Conservation (phyloP, 1,284 basidiomycete genomes). For the Microbotryum silenes-acaulis region DNA sequence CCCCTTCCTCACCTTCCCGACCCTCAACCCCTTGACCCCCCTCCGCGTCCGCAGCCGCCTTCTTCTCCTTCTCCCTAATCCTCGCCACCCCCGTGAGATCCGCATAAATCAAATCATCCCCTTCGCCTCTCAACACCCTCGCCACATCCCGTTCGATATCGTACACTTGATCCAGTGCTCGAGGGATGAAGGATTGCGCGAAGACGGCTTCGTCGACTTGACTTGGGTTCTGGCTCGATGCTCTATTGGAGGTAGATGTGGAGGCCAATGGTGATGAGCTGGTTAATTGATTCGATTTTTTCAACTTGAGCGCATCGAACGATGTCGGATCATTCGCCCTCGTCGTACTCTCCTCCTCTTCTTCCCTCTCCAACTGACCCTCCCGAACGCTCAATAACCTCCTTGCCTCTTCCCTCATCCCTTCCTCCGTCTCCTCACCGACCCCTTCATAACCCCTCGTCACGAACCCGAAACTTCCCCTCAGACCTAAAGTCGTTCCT, state of each 20-base stretch:
- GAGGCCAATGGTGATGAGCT: not conserved
- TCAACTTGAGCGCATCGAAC: too few species aligned
- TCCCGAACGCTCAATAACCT: constrained; percentile 15
- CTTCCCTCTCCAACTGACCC: constrained; percentile 15
- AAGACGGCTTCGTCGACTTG: constrained; percentile 76
- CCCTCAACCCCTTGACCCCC: constrained; percentile 20
- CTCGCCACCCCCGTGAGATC: constrained; percentile 67
- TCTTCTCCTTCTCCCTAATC: constrained; percentile 39
- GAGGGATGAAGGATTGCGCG: constrained; percentile 82
- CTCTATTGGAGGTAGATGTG: not conserved
- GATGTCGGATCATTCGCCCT: constrained; percentile 36
- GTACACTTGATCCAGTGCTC: constrained; percentile 79
- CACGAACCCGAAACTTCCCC: constrained; percentile 80
- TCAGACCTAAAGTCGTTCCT: constrained; percentile 61
- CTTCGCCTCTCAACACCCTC: constrained; percentile 59
- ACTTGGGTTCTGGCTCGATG: constrained; percentile 20
- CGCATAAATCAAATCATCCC: constrained; percentile 69
- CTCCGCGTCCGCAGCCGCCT: constrained; percentile 22
- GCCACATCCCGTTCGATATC: constrained; percentile 86
- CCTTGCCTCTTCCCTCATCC: constrained; percentile 25
- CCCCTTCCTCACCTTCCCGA: not conserved
- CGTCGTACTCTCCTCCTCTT: constrained; percentile 32
- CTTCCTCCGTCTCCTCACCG: constrained; percentile 36
- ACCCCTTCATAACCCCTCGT: constrained; percentile 50
- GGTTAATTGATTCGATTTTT: constrained; percentile 42